Evolutionary conservation across 352 stramenopile species (phyloP), one percentile per base, ranked within the genome.

Genomic region (Pythium myriotylum): DNA sequence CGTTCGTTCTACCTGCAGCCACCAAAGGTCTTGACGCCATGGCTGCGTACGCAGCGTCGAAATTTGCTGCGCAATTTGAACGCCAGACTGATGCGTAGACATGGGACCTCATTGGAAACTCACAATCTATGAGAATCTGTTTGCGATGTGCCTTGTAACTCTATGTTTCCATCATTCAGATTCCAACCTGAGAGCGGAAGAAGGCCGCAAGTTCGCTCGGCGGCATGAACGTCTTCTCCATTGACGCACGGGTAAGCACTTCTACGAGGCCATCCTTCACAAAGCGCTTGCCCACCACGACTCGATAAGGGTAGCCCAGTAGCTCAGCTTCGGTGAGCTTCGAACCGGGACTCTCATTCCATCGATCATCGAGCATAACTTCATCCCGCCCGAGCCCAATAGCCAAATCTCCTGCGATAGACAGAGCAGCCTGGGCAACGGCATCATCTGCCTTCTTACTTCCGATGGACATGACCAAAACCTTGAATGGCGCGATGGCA

Each of bases 261-360:
- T 95, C 86, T 0, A 95, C 82, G 6, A 93, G 72, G 8, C 83
- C 80, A 70, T 93, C 86, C 24, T 78, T 83, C 2, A 62, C 72
- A 50, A 90, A 95, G 5, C 79, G 77, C 60, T 91, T 95, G 60
- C 88, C 88, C 17, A 96, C 74, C 4, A 95, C 84, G 13, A 95
- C 72, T 32, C 86, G 84, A 67, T 83, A 93, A n/a, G 88, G 88
- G 52, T 89, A 93, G 0, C 88, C 88, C 10, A 94, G 70, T 33
- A 96, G 84, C 70, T 96, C 87, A 2, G 86, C 89, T 54, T 96
- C 88, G 19, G 81, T 83, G 24, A 96, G 66, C 62, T 93, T 94
- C 0, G 76, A 85, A 10, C 88, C 88, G 0, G 86, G 79, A 32
- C 84, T 89, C 48, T 94, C 86, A 50, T 74, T 72, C 83, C 81